These are phyloP conservation scores for Zelopaecilomyces penicillatus DNA, from an alignment of 2,329 filamentous ascomycete species.

Conservation along the genomic window DNA sequence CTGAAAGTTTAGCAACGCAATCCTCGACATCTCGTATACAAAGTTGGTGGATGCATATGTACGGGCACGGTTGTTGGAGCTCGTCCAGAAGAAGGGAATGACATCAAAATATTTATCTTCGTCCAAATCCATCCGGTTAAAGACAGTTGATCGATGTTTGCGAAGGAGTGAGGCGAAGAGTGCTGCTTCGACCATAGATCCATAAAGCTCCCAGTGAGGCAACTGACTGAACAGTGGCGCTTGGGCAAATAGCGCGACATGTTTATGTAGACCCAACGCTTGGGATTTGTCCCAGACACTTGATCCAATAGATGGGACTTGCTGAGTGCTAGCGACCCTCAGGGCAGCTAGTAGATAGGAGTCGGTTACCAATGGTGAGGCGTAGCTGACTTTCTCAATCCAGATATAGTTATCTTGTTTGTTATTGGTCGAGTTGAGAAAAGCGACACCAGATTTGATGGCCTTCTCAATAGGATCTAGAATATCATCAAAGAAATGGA, in stretches of 20 bases:
- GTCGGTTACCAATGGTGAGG: slow-evolving; percentile 5
- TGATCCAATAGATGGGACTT: not conserved
- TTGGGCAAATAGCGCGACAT: not conserved
- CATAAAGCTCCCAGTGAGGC: slow-evolving; percentile 2
- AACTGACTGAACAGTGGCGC: slow-evolving; percentile 1
- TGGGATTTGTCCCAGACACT: not conserved
- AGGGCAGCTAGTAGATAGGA: slow-evolving; percentile 11
- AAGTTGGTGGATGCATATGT: not conserved
- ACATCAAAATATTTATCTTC: slow-evolving; percentile 7
- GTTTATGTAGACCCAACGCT: not conserved
- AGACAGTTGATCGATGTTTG: not conserved
- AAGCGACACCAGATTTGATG: slow-evolving; percentile 5
- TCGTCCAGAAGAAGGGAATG: slow-evolving; percentile 9
- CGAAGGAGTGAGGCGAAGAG: slow-evolving; percentile 1
- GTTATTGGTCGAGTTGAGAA: not conserved
- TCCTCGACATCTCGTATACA: slow-evolving; percentile 9
- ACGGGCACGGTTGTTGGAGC: slow-evolving; percentile 3
- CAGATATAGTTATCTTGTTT: slow-evolving; percentile 2
- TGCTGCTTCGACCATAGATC: slow-evolving; percentile 2
- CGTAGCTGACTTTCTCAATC: slow-evolving; percentile 13
- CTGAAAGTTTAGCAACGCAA: slow-evolving; percentile 6
- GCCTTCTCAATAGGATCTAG: not conserved
- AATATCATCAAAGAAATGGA: slow-evolving; percentile 6
- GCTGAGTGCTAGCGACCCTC: not conserved
- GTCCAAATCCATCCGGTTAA: not conserved